Evolutionary conservation across 1,284 basidiomycete species (phyloP).

Genomic region (Sanghuangporus baumii): DNA sequence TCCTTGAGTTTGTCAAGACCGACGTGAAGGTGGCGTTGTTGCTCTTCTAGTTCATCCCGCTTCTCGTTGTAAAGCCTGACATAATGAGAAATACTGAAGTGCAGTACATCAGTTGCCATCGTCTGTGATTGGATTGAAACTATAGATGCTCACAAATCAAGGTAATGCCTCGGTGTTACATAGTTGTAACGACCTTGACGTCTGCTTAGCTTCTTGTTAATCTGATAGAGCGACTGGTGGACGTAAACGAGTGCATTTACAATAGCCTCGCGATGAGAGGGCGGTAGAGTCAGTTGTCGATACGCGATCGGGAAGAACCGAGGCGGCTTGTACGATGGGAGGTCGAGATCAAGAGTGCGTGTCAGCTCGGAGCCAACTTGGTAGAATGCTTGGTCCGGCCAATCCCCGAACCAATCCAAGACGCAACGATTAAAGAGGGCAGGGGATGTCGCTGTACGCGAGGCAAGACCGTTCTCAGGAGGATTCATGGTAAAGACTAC

Average conservation of each 20-base stretch:
- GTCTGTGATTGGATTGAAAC: neutral
- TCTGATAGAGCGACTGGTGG: constrained; percentile 85
- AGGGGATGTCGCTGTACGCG: constrained; percentile 94
- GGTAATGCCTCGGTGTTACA: constrained; percentile 96
- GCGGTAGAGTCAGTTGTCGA: constrained; percentile 75
- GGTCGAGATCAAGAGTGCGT: constrained; percentile 83
- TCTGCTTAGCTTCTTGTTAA: constrained; percentile 86
- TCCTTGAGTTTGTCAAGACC: constrained; percentile 96
- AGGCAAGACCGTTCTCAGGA: constrained; percentile 91
- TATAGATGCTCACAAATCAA: constrained; percentile 88
- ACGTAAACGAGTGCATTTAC: constrained; percentile 93
- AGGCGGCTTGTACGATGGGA: constrained; percentile 74
- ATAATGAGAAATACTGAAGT: constrained; percentile 88
- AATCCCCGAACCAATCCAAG: constrained; percentile 97
- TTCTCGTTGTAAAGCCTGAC: constrained; percentile 96
- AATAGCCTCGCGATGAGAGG: constrained; percentile 81
- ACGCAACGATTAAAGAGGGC: constrained; percentile 98
- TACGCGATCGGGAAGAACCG: constrained; percentile 84
- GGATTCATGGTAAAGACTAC: constrained; percentile 99
- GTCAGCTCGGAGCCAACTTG: constrained; percentile 97
- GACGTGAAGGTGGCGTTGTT: constrained; percentile 97
- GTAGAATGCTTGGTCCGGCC: constrained; percentile 96
- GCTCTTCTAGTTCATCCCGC: constrained; percentile 97
- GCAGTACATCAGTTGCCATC: constrained; percentile 19
- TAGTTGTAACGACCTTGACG: constrained; percentile 93